These are phyloP conservation scores for Ogataea hybrid DNA, from an alignment of 1,139 yeast species.

Conservation along the genomic window DNA sequence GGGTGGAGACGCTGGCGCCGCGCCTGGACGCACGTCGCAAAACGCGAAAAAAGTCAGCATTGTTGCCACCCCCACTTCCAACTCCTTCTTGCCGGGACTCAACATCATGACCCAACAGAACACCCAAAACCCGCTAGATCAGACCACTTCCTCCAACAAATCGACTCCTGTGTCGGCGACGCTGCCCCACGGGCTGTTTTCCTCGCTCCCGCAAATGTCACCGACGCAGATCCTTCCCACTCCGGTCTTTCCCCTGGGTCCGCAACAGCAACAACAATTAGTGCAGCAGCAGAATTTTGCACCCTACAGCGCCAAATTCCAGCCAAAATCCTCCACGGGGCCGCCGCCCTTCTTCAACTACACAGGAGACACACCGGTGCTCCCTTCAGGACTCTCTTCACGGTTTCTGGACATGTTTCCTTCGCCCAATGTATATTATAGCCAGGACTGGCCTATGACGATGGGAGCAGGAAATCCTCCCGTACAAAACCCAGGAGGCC, in stretches of 20 bases:
- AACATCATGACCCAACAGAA: conserved; percentile 23
- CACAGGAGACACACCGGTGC: conserved; percentile 44
- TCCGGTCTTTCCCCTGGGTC: conserved; percentile 22
- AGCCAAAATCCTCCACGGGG: conserved; percentile 18
- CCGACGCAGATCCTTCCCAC: conserved; percentile 30
- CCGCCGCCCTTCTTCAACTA: conserved; percentile 17
- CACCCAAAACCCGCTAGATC: conserved; percentile 16
- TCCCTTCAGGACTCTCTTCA: conserved; percentile 45
- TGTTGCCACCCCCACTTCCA: conserved; percentile 23
- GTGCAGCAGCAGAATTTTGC: conserved; percentile 15
- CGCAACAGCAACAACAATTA: conserved; percentile 25
- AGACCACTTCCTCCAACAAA: conserved; percentile 19
- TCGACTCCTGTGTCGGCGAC: conserved; percentile 31
- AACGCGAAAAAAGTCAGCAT: conserved; percentile 18
- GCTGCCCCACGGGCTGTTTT: conserved; percentile 27
- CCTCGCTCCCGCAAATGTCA: conserved; percentile 28
- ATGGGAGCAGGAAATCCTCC: conserved; percentile 32
- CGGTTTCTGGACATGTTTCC: conserved; percentile 41
- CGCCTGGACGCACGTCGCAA: background rate
- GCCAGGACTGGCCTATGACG: conserved; percentile 34
- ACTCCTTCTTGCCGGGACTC: conserved; percentile 23
- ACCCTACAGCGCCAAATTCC: conserved; percentile 17
- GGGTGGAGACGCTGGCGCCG: background rate
- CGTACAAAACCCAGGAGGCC: conserved; percentile 5
- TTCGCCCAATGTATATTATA: conserved; percentile 33